These are phyloP conservation scores for Phytopythium litorale DNA, from an alignment of 352 stramenopile genomes.

Conservation along the genomic window DNA sequence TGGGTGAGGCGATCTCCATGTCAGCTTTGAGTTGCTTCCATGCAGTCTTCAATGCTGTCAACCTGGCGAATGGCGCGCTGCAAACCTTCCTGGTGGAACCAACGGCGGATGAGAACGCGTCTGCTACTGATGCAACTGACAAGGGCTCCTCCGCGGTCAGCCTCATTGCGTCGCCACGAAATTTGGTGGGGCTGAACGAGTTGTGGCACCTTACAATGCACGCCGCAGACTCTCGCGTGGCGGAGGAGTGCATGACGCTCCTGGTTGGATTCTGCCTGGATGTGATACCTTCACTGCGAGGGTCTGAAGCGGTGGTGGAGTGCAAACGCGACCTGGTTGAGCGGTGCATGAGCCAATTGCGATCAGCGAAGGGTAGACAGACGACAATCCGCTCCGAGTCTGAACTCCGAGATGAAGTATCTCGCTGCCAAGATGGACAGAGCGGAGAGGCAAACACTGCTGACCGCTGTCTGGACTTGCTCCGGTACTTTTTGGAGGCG, in stretches of 20 bases:
- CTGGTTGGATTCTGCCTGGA: slow-evolving; percentile 58
- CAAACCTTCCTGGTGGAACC: slow-evolving; percentile 20
- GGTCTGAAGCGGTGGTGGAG: slow-evolving; percentile 19
- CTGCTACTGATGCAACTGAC: slow-evolving; percentile 4
- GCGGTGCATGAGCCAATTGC: slow-evolving; percentile 50
- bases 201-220: slow-evolving; percentile 61
- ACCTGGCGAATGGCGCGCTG: slow-evolving; percentile 33
- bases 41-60: slow-evolving; percentile 59
- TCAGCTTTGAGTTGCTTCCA: slow-evolving; percentile 67
- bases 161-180: slow-evolving; percentile 29
- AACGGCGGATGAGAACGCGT: not conserved
- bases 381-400: not conserved
- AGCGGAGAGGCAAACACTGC: slow-evolving; percentile 11
- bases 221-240: slow-evolving; percentile 33
- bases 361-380: slow-evolving; percentile 21
- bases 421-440: not conserved
- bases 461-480: slow-evolving; percentile 61
- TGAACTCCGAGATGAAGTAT: not conserved
- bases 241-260: slow-evolving; percentile 59
- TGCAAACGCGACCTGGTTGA: slow-evolving; percentile 51
- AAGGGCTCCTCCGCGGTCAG: slow-evolving; percentile 18
- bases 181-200: slow-evolving; percentile 41
- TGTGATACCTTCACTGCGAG: slow-evolving; percentile 28
- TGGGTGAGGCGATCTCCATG: slow-evolving; percentile 27
- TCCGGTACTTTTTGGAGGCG: slow-evolving; percentile 66